Conservation (phyloP, 1,139 yeast species). For the Wickerhamiella pararugosa region DNA sequence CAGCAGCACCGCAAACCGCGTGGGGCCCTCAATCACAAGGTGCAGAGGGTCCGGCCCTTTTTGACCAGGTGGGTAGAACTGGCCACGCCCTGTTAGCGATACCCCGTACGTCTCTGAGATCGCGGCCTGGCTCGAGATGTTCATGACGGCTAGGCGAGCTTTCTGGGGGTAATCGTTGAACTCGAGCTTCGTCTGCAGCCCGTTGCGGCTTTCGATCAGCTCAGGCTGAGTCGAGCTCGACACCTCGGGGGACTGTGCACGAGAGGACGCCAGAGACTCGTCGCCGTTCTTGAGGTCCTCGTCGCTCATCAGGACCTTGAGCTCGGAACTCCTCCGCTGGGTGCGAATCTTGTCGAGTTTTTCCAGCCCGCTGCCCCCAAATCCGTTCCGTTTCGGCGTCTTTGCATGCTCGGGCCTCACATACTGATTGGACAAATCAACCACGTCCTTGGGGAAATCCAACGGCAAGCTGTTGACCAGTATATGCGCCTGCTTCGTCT, state of each 20-base stretch:
- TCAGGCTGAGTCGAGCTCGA: constrained; percentile 7
- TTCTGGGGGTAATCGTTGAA: constrained; percentile 4
- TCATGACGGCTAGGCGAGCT: neutral
- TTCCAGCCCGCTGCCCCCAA: constrained; percentile 88
- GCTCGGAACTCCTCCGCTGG: constrained; percentile 26
- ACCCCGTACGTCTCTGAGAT: constrained; percentile 1
- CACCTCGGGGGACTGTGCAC: too few relatives aligned
- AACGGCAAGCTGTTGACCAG: constrained; percentile 46
- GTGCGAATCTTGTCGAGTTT: constrained; percentile 60
- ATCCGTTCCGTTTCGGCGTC: constrained; percentile 44
- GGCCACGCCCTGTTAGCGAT: neutral
- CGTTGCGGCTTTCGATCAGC: constrained; percentile 7
- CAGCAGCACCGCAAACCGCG: neutral
- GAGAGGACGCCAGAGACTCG: constrained; percentile 14
- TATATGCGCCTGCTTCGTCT: constrained; percentile 38
- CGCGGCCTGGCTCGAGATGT: neutral
- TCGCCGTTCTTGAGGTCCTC: constrained; percentile 17
- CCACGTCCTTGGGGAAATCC: constrained; percentile 39
- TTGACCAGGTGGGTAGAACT: neutral
- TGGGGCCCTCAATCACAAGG: neutral
- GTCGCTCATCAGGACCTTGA: constrained; percentile 11
- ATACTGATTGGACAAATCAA: constrained; percentile 41
- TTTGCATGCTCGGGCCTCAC: constrained; percentile 38
- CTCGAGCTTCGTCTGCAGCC: constrained; percentile 12
- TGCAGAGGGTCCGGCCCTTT: constrained; percentile 1